These are phyloP conservation scores for Cyberlindnera amylophila DNA, from an alignment of 805 yeast species.

Conservation along the genomic window DNA sequence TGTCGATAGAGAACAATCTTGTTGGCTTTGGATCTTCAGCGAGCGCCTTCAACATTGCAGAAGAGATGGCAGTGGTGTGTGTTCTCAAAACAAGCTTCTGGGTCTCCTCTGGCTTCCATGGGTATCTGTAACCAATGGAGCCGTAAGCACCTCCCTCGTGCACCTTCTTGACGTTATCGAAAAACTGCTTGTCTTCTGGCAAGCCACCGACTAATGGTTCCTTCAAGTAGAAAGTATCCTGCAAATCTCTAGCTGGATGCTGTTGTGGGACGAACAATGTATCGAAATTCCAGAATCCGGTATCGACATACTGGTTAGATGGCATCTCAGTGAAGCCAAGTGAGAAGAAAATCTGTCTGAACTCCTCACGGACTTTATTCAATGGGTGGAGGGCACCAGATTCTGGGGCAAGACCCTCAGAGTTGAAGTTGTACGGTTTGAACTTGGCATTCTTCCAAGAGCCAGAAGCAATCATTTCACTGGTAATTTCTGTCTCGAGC, in stretches of 20 bases:
- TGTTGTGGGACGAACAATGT: constrained; percentile 96
- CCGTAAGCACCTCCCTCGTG: constrained; percentile 91
- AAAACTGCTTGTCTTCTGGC: constrained; percentile 78
- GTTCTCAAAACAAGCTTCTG: constrained; percentile 92
- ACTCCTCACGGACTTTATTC: constrained; percentile 95
- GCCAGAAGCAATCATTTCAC: constrained; percentile 84
- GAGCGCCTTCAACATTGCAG: constrained; percentile 79
- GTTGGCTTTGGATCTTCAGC: constrained; percentile 88
- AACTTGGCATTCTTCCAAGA: constrained; percentile 80
- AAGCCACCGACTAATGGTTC: constrained; percentile 80
- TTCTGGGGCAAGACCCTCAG: constrained; percentile 83
- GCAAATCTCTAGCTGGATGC: constrained; percentile 99
- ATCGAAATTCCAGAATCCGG: constrained; percentile 99
- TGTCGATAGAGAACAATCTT: constrained; percentile 91
- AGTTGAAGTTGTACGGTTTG: constrained; percentile 93
- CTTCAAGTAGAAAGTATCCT: constrained; percentile 95
- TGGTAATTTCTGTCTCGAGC: constrained; percentile 88
- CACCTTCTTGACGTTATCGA: constrained; percentile 73
- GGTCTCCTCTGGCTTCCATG: constrained; percentile 92
- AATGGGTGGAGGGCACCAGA: constrained; percentile 97
- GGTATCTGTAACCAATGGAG: constrained; percentile 96
- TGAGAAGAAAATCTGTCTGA: constrained; percentile 94
- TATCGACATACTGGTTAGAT: constrained; percentile 94
- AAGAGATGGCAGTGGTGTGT: constrained; percentile 93
- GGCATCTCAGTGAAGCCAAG: constrained; percentile 99